These are phyloP conservation scores for Craterostigma plantagineum DNA, from an alignment of 257 asterid species.

Conservation along the genomic window DNA sequence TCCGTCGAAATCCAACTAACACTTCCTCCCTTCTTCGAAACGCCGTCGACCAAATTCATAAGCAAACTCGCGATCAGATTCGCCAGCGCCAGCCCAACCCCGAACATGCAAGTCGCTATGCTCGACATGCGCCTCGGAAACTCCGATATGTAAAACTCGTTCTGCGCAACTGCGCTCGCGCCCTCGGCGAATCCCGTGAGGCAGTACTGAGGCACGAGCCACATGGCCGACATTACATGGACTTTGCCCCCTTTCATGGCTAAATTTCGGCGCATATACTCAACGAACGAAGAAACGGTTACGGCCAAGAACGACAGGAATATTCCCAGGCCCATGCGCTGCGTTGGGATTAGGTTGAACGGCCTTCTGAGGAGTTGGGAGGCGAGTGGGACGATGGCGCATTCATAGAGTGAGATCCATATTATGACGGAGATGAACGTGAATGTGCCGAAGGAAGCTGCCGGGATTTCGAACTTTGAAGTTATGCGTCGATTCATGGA, in stretches of 20 bases:
- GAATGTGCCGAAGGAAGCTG: slow-evolving; percentile 46
- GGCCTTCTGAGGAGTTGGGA: slow-evolving; percentile 28
- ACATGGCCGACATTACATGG: slow-evolving; percentile 34
- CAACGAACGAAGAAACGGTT: slow-evolving; percentile 31
- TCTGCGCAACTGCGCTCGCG: slow-evolving; percentile 30
- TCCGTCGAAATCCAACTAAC: slow-evolving; percentile 54
- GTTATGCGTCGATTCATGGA: slow-evolving; percentile 36
- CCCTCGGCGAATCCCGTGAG: slow-evolving; percentile 52
- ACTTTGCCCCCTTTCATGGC: slow-evolving; percentile 4
- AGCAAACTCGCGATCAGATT: slow-evolving; percentile 35
- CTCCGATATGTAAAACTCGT: slow-evolving; percentile 47
- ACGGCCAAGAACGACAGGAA: slow-evolving; percentile 30
- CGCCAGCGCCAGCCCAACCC: slow-evolving; percentile 24
- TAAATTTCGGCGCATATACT: slow-evolving; percentile 20
- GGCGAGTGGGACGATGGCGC: slow-evolving; percentile 34
- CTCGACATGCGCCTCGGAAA: slow-evolving; percentile 64
- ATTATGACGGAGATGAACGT: slow-evolving; percentile 18
- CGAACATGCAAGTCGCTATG: slow-evolving; percentile 27
- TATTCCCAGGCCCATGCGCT: slow-evolving; percentile 55
- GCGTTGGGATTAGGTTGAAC: slow-evolving; percentile 17
- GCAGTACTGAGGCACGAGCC: slow-evolving; percentile 49
- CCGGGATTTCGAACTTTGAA: slow-evolving; percentile 40
- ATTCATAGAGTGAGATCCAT: slow-evolving; percentile 46
- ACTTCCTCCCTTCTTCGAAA: slow-evolving; percentile 23
- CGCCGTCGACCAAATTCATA: slow-evolving; percentile 18